Evolutionary conservation across 2,329 filamentous ascomycete species (phyloP).

Genomic region (Mycosphaerella arachidis): DNA sequence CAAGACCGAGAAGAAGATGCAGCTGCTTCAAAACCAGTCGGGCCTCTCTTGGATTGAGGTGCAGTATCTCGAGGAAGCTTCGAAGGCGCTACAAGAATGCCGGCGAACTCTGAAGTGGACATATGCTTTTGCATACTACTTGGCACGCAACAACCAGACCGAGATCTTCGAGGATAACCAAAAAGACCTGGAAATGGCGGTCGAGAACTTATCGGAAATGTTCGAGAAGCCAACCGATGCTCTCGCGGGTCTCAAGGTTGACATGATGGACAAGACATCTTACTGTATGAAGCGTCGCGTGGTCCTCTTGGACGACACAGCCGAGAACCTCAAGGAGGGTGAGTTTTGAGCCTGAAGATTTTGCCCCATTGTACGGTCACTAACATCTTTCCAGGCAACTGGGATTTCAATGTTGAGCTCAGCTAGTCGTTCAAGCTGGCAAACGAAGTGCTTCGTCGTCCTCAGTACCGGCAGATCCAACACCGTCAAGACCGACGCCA

Average conservation of each 20-base stretch:
- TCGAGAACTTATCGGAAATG: slow-evolving; percentile 96
- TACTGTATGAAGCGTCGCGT: slow-evolving; percentile 92
- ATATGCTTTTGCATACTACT: slow-evolving; percentile 96
- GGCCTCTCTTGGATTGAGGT: slow-evolving; percentile 99
- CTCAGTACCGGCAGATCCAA: background rate
- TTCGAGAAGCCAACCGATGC: slow-evolving; percentile 95
- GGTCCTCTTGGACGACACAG: slow-evolving; percentile 86
- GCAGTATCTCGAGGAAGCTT: slow-evolving; percentile 90
- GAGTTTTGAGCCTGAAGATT: slow-evolving; percentile 36
- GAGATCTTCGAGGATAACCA: slow-evolving; percentile 99
- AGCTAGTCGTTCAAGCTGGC: background rate
- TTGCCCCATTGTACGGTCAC: background rate
- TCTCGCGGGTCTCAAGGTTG: slow-evolving; percentile 80
- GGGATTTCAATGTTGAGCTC: slow-evolving; percentile 34
- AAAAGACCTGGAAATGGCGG: slow-evolving; percentile 94
- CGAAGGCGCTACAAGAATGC: slow-evolving; percentile 88
- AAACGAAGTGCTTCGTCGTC: background rate
- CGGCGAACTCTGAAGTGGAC: slow-evolving; percentile 99
- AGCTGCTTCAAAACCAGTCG: slow-evolving; percentile 84
- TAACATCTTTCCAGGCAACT: slow-evolving; percentile 27
- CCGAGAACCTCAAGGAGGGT: slow-evolving; percentile 86
- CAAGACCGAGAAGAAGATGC: slow-evolving; percentile 99
- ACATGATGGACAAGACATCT: slow-evolving; percentile 97
- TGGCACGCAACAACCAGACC: slow-evolving; percentile 91
- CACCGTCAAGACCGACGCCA: no score